Percentiles rank a stretch among this genome's conserved stretches.
These are phyloP conservation scores for Phytopythium chamaehyphon DNA, from an alignment of 352 stramenopile genomes.

Conservation along the genomic window DNA sequence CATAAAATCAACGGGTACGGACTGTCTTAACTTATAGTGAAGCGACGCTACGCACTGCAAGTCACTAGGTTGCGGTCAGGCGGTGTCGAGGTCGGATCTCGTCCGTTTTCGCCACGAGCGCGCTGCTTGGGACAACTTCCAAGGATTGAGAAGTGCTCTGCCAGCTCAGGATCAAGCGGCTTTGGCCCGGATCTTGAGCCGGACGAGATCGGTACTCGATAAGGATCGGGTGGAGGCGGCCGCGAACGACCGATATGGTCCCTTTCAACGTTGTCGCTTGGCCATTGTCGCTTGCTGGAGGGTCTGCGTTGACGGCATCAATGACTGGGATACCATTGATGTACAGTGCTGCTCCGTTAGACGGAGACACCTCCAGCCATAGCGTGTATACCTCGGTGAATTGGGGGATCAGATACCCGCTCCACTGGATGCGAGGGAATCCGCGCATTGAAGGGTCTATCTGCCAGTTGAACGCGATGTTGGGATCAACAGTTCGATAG, in stretches of 20 bases:
- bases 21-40: too few relatives aligned
- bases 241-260: conserved; percentile 17
- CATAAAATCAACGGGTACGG: too few relatives aligned
- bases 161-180: conserved; percentile 20
- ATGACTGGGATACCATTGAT: conserved; percentile 30
- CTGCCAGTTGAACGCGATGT: conserved; percentile 40
- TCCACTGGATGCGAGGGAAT: conserved; percentile 41
- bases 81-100: conserved; percentile 26
- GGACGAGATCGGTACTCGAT: conserved; percentile 33
- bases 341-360: conserved; percentile 19
- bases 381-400: conserved; percentile 43
- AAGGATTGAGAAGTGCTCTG: conserved; percentile 18
- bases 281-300: not conserved
- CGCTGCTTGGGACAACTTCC: conserved; percentile 17
- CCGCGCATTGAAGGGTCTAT: conserved; percentile 30
- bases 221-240: conserved; percentile 31
- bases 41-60: too few relatives aligned
- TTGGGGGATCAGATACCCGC: conserved; percentile 34
- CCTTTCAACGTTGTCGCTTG: conserved; percentile 6
- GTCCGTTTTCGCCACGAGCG: conserved; percentile 17
- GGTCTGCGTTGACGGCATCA: conserved; percentile 25
- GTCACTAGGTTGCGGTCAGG: conserved; percentile 3
- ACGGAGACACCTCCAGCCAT: conserved; percentile 18
- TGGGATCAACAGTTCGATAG: conserved; percentile 21
- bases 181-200: conserved; percentile 3